A percentile compares a stretch with the other conserved stretches of the same genome.
Conservation (phyloP, 345 rosid genomes). For the Gossypium ekmanianum region DNA sequence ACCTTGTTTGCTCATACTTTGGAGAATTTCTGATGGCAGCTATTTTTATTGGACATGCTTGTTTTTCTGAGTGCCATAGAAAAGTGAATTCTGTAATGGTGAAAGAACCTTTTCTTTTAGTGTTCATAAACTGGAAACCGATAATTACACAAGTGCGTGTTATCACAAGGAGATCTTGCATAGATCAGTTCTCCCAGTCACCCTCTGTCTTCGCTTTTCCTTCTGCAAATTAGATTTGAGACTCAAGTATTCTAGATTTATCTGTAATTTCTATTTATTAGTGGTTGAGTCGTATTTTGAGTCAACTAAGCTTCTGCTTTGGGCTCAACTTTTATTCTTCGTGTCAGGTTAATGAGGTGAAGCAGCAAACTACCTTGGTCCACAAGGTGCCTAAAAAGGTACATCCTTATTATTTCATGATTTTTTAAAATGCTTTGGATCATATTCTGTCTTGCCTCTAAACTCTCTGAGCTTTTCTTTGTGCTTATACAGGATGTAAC, state of each 20-base stretch:
- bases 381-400: conserved; percentile 86
- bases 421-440: neutral
- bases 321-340: conserved; percentile 15
- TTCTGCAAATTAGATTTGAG: neutral
- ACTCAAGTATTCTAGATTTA: neutral
- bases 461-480: neutral
- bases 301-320: neutral
- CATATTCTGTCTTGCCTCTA: neutral
- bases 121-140: neutral
- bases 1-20: neutral
- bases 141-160: neutral
- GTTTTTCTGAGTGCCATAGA: neutral
- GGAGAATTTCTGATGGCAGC: neutral
- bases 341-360: conserved; percentile 55
- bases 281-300: neutral
- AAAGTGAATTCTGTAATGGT: neutral
- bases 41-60: neutral
- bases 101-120: neutral
- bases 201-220: neutral
- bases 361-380: conserved; percentile 54
- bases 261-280: neutral
- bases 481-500: conserved; percentile 48
- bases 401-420: neutral
- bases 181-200: neutral
- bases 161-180: neutral